These are phyloP conservation scores for Knoxia roxburghii DNA, from an alignment of 257 asterid genomes.

Conservation along the genomic window DNA sequence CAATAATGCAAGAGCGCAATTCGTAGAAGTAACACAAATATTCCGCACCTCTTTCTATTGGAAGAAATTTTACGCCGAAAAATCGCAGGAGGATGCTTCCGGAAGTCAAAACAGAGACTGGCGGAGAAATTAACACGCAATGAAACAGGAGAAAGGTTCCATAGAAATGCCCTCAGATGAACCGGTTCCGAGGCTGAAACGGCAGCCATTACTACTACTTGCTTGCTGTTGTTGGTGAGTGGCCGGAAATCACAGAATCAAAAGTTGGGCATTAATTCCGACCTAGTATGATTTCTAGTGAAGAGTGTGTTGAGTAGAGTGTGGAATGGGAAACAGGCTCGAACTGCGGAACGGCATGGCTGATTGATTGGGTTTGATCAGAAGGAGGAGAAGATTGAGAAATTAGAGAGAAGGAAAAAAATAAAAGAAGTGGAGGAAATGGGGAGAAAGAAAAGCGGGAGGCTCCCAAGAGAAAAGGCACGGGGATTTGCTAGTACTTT, in stretches of 20 bases:
- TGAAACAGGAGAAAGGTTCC: conserved; percentile 4
- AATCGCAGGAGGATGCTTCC: conserved; percentile 14
- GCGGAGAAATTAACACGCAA: conserved; percentile 8
- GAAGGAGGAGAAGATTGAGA: too few relatives aligned
- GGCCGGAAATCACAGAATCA: not conserved
- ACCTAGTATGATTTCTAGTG: not conserved
- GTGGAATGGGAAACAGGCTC: not conserved
- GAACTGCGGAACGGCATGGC: not conserved
- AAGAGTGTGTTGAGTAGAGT: too few relatives aligned
- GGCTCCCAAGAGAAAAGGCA: too few relatives aligned
- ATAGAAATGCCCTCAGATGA: conserved; percentile 10
- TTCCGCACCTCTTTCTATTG: conserved; percentile 21
- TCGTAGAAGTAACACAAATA: not conserved
- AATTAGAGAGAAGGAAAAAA: too few relatives aligned
- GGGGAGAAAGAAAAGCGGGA: too few relatives aligned
- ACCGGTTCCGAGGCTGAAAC: conserved; percentile 23
- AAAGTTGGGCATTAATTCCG: not conserved
- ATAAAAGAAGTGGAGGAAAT: too few relatives aligned
- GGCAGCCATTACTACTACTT: conserved; percentile 16
- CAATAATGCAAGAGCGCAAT: not conserved
- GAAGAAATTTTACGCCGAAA: conserved; percentile 10
- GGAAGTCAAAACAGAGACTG: conserved; percentile 11
- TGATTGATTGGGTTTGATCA: too few relatives aligned
- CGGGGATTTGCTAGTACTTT: too few relatives aligned
- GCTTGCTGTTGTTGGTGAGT: not conserved